Evolutionary conservation across 176 grass and related monocot species (phyloP).

Genomic region (Musa itinerans): DNA sequence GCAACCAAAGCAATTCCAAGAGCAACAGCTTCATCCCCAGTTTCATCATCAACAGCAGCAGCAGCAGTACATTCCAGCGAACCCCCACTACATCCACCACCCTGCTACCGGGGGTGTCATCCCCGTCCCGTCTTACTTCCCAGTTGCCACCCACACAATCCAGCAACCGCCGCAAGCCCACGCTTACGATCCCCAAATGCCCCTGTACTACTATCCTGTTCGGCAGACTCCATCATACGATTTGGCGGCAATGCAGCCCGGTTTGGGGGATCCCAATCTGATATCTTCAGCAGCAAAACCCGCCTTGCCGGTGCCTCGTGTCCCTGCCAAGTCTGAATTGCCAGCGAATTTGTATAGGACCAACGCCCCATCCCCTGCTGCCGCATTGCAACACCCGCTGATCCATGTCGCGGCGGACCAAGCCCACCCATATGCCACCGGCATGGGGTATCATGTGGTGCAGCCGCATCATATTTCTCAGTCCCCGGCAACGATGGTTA

Average conservation of each 20-base stretch:
- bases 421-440: conserved; percentile 31
- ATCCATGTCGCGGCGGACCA: conserved; percentile 14
- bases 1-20: conserved; percentile 41
- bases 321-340: conserved; percentile 50
- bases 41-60: conserved; percentile 44
- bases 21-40: conserved; percentile 31
- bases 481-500: conserved; percentile 33
- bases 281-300: conserved; percentile 21
- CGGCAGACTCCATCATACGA: conserved; percentile 46
- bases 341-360: conserved; percentile 55
- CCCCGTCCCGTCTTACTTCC: conserved; percentile 65
- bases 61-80: conserved; percentile 43
- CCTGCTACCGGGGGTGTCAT: conserved; percentile 60
- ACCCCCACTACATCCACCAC: conserved; percentile 80
- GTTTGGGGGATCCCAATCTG: conserved; percentile 29
- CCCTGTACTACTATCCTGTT: conserved; percentile 81
- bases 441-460: conserved; percentile 78
- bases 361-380: conserved; percentile 24
- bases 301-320: conserved; percentile 36
- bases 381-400: conserved; percentile 19
- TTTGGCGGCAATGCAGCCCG: conserved; percentile 28
- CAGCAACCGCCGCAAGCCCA: conserved; percentile 54
- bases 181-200: conserved; percentile 42
- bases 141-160: conserved; percentile 27
- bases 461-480: conserved; percentile 36